A percentile compares a stretch with the other conserved stretches of the same genome.
phyloP scores from a whole-genome alignment of 768 basidiomycete species.

The Phylloporus arenicola region DNA sequence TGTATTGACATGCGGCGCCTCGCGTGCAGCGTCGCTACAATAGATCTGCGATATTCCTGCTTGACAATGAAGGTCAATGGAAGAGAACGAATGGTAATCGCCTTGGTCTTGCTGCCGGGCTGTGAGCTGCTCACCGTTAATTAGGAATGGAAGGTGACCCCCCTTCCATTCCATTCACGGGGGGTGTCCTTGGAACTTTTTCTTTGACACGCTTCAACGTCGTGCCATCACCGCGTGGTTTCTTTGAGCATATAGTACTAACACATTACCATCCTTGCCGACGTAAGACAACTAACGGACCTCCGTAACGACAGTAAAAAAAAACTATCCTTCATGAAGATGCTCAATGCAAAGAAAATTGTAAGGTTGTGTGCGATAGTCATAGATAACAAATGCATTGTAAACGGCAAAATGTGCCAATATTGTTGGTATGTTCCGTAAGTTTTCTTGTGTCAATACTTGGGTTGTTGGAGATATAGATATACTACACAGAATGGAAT shows the following conservation, averaged over 20 bases:
- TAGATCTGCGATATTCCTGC: conserved; percentile 17
- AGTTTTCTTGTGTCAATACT: conserved; percentile 26
- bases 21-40: conserved; percentile 16
- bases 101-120: conserved; percentile 24
- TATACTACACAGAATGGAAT: conserved; percentile 31
- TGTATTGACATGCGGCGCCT: conserved; percentile 25
- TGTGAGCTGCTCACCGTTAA: conserved; percentile 18
- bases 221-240: conserved; percentile 9
- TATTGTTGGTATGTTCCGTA: conserved; percentile 32
- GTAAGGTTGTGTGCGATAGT: conserved; percentile 22
- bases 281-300: conserved; percentile 8
- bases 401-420: conserved; percentile 19
- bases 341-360: conserved; percentile 25
- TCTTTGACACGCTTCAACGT: conserved; percentile 12
- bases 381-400: conserved; percentile 34
- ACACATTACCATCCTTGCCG: conserved; percentile 14
- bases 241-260: conserved; percentile 1
- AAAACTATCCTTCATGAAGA: conserved; percentile 21
- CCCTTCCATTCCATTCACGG: conserved; percentile 14
- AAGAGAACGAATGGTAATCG: conserved; percentile 14
- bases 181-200: conserved; percentile 4
- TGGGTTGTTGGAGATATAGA: conserved; percentile 34
- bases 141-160: conserved; percentile 25
- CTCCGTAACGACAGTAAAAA: conserved; percentile 15
- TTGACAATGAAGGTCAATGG: conserved; percentile 17